Evolutionary conservation across 148 eudicot genomes (phyloP).

Genomic region (Silene uniflora): DNA sequence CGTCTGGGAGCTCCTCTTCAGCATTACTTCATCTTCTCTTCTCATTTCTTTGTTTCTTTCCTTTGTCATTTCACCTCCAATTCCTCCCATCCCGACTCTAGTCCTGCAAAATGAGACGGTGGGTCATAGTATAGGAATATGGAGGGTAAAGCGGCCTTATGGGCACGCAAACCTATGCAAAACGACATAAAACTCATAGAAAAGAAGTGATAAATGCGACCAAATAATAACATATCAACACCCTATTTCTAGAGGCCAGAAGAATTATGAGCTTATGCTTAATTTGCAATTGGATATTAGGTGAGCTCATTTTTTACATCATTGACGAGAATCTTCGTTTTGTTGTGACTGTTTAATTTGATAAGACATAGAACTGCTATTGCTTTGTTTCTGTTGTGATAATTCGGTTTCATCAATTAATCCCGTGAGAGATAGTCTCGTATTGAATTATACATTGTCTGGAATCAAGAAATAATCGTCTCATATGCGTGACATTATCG

Average conservation of each 20-base stretch:
- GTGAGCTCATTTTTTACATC: constrained; percentile 16
- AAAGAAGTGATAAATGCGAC: too few species aligned
- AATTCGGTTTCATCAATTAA: background rate
- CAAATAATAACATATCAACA: too few species aligned
- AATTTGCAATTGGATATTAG: constrained; percentile 68
- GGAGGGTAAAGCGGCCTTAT: too few species aligned
- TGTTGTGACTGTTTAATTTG: background rate
- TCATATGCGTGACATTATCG: background rate
- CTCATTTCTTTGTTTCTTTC: too few species aligned
- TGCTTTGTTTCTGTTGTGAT: background rate
- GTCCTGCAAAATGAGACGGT: too few species aligned
- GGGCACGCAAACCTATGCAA: too few species aligned
- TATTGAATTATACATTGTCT: background rate
- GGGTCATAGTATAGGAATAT: too few species aligned
- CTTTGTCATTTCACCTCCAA: too few species aligned
- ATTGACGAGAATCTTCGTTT: constrained; percentile 1
- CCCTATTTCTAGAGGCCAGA: constrained; percentile 41
- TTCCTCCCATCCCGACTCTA: too few species aligned
- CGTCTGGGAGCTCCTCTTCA: too few species aligned
- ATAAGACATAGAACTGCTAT: background rate
- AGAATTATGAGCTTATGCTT: constrained; percentile 70
- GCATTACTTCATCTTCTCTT: too few species aligned
- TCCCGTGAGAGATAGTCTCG: background rate
- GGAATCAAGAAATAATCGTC: background rate
- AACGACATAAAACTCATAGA: too few species aligned